phyloP scores from a whole-genome alignment of 805 yeast species.

The Candida easanensis region DNA sequence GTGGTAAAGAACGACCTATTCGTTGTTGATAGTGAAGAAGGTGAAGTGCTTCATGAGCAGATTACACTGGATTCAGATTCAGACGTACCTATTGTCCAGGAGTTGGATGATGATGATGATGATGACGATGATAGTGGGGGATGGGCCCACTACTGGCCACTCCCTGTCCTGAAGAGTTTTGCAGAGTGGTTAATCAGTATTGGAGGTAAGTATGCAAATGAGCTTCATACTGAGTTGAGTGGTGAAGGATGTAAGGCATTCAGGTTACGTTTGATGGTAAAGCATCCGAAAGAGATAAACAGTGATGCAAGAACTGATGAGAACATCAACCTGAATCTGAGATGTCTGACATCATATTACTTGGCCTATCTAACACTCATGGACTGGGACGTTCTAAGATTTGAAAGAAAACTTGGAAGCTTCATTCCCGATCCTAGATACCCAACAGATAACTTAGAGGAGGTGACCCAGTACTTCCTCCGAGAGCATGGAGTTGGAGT shows the following conservation, averaged over 20 bases:
- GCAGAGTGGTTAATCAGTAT: slow-evolving; percentile 9
- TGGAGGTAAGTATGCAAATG: slow-evolving; percentile 6
- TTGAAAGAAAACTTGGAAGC: background rate
- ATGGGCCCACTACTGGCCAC: slow-evolving; percentile 5
- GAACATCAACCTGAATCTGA: background rate
- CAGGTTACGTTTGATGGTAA: slow-evolving; percentile 1
- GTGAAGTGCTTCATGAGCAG: background rate
- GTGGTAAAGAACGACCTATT: background rate
- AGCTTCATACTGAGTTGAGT: background rate
- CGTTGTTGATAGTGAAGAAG: too few species aligned
- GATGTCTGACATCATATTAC: background rate
- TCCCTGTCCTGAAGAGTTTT: slow-evolving; percentile 5
- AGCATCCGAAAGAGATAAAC: background rate
- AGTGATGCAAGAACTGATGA: background rate
- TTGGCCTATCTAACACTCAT: background rate
- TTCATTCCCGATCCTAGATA: background rate
- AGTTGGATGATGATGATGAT: background rate
- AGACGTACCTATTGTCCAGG: background rate
- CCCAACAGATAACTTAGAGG: background rate
- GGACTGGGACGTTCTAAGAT: background rate
- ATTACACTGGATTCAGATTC: background rate
- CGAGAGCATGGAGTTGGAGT: background rate
- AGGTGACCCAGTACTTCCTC: background rate
- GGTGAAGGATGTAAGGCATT: slow-evolving; percentile 2
- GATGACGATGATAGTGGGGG: background rate